A percentile compares a stretch with the other conserved stretches of the same genome.
Evolutionary conservation across 176 grass and related monocot species (phyloP).

Genomic region (Ensete ventricosum): DNA sequence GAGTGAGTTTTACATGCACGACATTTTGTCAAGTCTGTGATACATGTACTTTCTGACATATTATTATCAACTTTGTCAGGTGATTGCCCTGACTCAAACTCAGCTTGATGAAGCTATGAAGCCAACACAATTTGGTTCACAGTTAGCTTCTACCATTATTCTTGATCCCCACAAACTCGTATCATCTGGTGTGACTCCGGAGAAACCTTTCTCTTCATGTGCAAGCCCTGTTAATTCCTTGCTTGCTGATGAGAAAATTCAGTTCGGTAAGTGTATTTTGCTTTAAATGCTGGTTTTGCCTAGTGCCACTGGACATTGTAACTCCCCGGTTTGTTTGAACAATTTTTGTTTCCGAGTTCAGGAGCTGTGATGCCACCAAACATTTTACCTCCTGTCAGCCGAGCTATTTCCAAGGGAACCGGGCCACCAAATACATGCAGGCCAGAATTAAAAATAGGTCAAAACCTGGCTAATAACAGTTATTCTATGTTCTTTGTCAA

Average conservation of each 20-base stretch:
- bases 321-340: constrained; percentile 3
- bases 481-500: constrained; percentile 40
- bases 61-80: constrained; percentile 34
- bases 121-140: constrained; percentile 62
- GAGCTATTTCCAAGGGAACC: constrained; percentile 51
- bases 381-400: constrained; percentile 44
- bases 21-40: not conserved
- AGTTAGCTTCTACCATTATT: constrained; percentile 38
- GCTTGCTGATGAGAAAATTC: constrained; percentile 83
- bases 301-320: not conserved
- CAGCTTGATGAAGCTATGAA: constrained; percentile 99
- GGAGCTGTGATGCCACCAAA: constrained; percentile 82
- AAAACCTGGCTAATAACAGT: constrained; percentile 33
- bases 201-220: not conserved
- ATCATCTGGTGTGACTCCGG: constrained; percentile 29
- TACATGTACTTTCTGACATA: not conserved
- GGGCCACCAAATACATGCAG: constrained; percentile 69
- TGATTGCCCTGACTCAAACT: constrained; percentile 90
- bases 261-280: constrained; percentile 68
- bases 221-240: constrained; percentile 71
- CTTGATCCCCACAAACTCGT: constrained; percentile 47
- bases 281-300: constrained; percentile 8
- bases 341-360: constrained; percentile 26
- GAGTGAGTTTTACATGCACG: not conserved
- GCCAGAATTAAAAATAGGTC: constrained; percentile 51